Conservation (phyloP, 1,284 basidiomycete species). For the Apiotrichum montevideense region DNA sequence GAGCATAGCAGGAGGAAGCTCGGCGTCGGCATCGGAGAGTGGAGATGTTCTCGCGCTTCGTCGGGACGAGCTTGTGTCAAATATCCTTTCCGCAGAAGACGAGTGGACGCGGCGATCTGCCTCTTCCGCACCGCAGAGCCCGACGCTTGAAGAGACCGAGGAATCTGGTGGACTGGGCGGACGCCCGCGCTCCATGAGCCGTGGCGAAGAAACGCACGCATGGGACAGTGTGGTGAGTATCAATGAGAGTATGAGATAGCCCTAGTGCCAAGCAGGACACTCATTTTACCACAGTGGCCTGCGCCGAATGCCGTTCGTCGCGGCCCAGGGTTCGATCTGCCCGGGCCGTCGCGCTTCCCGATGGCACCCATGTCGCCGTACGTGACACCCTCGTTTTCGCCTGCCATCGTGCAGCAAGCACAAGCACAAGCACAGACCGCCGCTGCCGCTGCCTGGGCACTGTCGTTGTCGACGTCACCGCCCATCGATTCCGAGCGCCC, state of each 20-base stretch:
- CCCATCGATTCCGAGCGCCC: background rate
- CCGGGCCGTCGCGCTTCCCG: conserved; percentile 25
- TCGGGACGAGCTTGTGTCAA: conserved; percentile 12
- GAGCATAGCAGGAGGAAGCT: background rate
- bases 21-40: background rate
- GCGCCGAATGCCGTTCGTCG: conserved; percentile 23
- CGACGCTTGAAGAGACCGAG: conserved; percentile 4
- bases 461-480: conserved; percentile 1
- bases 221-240: conserved; percentile 45
- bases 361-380: conserved; percentile 40
- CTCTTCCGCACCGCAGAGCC: background rate
- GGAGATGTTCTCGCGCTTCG: conserved; percentile 9
- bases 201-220: conserved; percentile 23
- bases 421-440: conserved; percentile 5
- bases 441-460: background rate
- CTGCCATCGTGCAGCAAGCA: conserved; percentile 19
- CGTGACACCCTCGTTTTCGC: conserved; percentile 39
- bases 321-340: background rate
- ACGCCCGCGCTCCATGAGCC: background rate
- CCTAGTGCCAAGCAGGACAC: background rate
- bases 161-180: background rate
- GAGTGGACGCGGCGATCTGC: background rate
- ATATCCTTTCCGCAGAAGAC: conserved; percentile 6
- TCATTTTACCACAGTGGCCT: conserved; percentile 29
- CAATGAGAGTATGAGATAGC: no score